These are phyloP conservation scores for Mortierella hygrophila DNA, from an alignment of 192 early-diverging fungal species.

Conservation along the genomic window DNA sequence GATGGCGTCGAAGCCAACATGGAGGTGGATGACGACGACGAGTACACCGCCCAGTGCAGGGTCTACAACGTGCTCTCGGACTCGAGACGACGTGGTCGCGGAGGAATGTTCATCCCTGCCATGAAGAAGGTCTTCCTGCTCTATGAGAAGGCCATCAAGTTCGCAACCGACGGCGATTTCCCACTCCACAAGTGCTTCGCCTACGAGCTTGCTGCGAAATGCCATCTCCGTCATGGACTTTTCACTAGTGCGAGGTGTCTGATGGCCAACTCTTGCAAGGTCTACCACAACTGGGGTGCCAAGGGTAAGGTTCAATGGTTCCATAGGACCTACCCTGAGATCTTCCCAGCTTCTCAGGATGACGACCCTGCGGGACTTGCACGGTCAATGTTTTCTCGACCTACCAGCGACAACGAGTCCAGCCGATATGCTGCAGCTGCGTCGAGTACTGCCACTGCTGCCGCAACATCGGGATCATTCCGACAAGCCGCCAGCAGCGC, in stretches of 20 bases:
- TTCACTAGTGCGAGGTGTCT: slow-evolving; percentile 33
- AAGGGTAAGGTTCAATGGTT: slow-evolving; percentile 46
- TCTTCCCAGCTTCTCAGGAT: slow-evolving; percentile 23
- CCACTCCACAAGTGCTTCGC: slow-evolving; percentile 43
- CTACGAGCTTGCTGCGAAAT: slow-evolving; percentile 35
- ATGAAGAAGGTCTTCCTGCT: slow-evolving; percentile 33
- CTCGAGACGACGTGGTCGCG: not conserved
- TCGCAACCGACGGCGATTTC: slow-evolving; percentile 35
- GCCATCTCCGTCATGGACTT: slow-evolving; percentile 36
- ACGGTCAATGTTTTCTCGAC: slow-evolving; percentile 31
- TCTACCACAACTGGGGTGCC: slow-evolving; percentile 47
- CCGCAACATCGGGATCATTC: not conserved
- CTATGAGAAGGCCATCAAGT: slow-evolving; percentile 45
- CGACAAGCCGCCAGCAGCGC: not conserved
- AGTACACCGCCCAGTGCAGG: not conserved
- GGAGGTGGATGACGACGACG: not conserved
- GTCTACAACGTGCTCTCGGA: not conserved
- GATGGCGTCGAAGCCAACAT: not conserved
- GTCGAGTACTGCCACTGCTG: not conserved
- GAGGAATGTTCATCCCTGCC: not conserved
- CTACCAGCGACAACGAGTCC: slow-evolving; percentile 4
- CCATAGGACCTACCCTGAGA: slow-evolving; percentile 26
- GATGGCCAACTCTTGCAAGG: slow-evolving; percentile 28
- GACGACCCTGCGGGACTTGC: slow-evolving; percentile 8
- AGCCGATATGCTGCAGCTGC: not conserved